Evolutionary conservation across 495 filamentous ascomycete species (phyloP), one percentile per base, ranked within the genome.

Genomic region (Aspergillus panamensis): DNA sequence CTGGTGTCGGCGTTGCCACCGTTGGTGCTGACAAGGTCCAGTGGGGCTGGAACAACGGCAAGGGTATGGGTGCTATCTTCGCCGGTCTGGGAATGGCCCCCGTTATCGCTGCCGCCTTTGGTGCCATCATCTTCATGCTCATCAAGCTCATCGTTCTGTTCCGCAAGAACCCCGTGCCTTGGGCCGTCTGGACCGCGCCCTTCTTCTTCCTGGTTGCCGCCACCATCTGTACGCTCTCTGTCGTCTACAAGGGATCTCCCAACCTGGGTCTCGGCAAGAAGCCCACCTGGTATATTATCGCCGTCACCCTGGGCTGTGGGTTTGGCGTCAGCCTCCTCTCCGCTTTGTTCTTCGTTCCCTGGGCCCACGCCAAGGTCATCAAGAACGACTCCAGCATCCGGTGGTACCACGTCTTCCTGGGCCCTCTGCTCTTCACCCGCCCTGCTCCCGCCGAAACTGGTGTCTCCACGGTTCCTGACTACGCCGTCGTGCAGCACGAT

Each of bases 171-270:
- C 81, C 83, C 3, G 71, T 83, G 14, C 75, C 70, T 3, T 82
- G 77, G 78, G 80, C 82, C 43, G 73, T 87, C 43, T 84, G 76
- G 66, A 80, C 75, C 52, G 75, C 80, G 4, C 83, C 83, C 6
- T 77, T 82, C 67, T 86, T 76, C 68, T 85, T 82, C 71, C 75
- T 84, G 47, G 71, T 84, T 53, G 81, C 81, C 33, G 77, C 71
- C 20, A 84, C 79, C 29, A 72, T 86, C 32, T 81, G 80, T 62
- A 81, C 82, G 3, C 69, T 87, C 1, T 84, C 80, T 17, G 83
- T 87, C 59, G 83, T 86, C 55, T 84, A 84, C 76, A 84, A 85
- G 72, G 84, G 82, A 10, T 84, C 83, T 6, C 83, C 82, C 9
- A 81, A 71, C 58, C 72, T 85, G 8, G 70, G 70, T 12, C 64